phyloP scores from a whole-genome alignment of 2,329 filamentous ascomycete species.

The Stemphylium lycopersici region DNA sequence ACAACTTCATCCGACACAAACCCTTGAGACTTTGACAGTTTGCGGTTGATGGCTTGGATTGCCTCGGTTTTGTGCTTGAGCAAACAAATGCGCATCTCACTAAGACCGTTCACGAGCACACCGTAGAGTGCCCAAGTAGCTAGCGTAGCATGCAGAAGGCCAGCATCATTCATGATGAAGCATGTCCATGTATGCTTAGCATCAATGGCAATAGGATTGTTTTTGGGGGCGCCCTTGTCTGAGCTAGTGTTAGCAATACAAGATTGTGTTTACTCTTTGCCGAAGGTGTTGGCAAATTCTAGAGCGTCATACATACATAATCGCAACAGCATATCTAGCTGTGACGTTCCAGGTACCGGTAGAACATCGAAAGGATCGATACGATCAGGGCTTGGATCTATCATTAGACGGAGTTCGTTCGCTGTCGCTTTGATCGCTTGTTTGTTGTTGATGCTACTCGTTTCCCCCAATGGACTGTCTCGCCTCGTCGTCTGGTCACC shows the following conservation, averaged over 20 bases:
- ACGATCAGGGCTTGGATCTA: slow-evolving; percentile 19
- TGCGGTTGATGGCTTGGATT: slow-evolving; percentile 32
- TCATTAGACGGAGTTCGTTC: slow-evolving; percentile 1
- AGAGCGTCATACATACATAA: slow-evolving; percentile 24
- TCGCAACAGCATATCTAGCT: slow-evolving; percentile 29
- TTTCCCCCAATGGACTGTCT: too few species aligned
- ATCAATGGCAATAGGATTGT: slow-evolving; percentile 31
- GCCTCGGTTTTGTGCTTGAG: slow-evolving; percentile 35
- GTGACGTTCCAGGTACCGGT: slow-evolving; percentile 28
- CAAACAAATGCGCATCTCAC: slow-evolving; percentile 19
- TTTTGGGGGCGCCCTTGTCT: slow-evolving; percentile 25
- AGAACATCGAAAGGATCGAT: slow-evolving; percentile 35
- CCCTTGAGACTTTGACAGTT: slow-evolving; percentile 17
- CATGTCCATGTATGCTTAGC: slow-evolving; percentile 30
- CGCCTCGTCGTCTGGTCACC: background rate
- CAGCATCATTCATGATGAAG: slow-evolving; percentile 30
- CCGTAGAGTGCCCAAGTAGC: slow-evolving; percentile 40
- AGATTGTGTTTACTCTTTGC: too few species aligned
- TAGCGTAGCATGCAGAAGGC: slow-evolving; percentile 33
- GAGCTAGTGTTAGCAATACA: background rate
- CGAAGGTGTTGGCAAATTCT: too few species aligned
- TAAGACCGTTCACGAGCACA: slow-evolving; percentile 20
- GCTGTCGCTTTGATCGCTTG: background rate
- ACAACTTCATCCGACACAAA: slow-evolving; percentile 32
- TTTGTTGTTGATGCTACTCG: background rate